A percentile compares a stretch with the other conserved stretches of the same genome.
Conservation (phyloP, 352 stramenopile genomes). For the Pilasporangium apinafurcum region DNA sequence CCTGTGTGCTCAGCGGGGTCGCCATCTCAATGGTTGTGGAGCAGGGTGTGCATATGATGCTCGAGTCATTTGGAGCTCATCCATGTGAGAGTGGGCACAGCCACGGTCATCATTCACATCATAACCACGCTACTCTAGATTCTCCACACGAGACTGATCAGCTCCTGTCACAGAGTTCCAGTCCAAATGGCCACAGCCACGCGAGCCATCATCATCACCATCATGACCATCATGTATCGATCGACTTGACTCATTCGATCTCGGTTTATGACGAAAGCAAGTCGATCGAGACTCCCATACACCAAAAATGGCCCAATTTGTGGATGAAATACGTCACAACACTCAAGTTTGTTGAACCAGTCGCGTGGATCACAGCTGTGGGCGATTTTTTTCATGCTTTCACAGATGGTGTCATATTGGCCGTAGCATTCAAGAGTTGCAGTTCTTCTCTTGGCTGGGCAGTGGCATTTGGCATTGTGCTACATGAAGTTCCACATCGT, state of each 20-base stretch:
- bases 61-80: constrained; percentile 6
- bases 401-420: constrained; percentile 21
- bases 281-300: constrained; percentile 1
- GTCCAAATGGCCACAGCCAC: constrained; percentile 8
- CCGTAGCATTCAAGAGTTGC: constrained; percentile 21
- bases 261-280: no score
- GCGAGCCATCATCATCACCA: constrained; percentile 5
- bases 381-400: constrained; percentile 25
- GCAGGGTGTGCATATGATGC: constrained; percentile 10
- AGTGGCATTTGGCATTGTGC: constrained; percentile 16
- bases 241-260: not conserved
- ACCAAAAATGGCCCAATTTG: no score
- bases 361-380: constrained; percentile 22
- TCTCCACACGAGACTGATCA: constrained; percentile 2
- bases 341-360: no score
- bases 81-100: not conserved
- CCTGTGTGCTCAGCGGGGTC: constrained; percentile 13
- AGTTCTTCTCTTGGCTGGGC: constrained; percentile 18
- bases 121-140: constrained; percentile 2
- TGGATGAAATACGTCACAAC: no score
- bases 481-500: constrained; percentile 24
- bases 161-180: constrained; percentile 7
- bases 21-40: constrained; percentile 16
- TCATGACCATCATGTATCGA: not conserved
- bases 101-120: not conserved